Conservation (phyloP, 139 green algal genomes). For the Coelastrella sp. region DNA sequence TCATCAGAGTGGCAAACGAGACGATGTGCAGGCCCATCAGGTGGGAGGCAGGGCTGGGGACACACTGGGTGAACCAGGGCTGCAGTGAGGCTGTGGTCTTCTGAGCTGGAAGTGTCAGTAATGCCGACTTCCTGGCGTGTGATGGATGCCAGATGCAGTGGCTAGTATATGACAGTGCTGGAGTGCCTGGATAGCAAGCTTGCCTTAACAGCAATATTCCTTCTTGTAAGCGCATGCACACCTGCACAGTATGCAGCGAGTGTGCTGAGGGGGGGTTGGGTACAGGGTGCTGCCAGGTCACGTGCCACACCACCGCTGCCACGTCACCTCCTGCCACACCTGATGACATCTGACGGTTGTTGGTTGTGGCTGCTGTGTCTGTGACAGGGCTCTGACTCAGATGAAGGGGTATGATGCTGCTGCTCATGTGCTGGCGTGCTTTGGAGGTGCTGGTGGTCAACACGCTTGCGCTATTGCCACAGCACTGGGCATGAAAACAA, state of each 20-base stretch:
- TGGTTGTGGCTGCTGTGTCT: constrained; percentile 4
- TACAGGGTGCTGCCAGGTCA: too few species aligned
- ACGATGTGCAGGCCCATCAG: constrained; percentile 96
- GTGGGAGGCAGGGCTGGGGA: not conserved
- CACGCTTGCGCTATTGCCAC: constrained; percentile 95
- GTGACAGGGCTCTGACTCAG: constrained; percentile 40
- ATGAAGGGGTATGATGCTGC: constrained; percentile 89
- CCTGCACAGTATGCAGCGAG: too few species aligned
- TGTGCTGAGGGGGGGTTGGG: too few species aligned
- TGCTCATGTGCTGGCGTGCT: constrained; percentile 92
- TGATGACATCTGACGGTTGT: too few species aligned
- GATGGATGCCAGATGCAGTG: not conserved
- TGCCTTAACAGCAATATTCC: too few species aligned
- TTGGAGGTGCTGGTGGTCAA: constrained; percentile 97
- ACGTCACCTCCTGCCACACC: too few species aligned
- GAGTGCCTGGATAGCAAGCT: not conserved
- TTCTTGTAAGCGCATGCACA: too few species aligned
- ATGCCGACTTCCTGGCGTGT: not conserved
- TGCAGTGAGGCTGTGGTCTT: not conserved
- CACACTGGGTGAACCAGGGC: too few species aligned
- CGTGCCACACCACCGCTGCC: too few species aligned
- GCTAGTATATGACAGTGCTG: not conserved
- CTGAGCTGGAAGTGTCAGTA: not conserved
- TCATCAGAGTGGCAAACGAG: constrained; percentile 96
- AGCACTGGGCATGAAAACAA: constrained; percentile 91